Conservation (phyloP, 2,329 filamentous ascomycete genomes). For the Scleromitrula shiraiana region DNA sequence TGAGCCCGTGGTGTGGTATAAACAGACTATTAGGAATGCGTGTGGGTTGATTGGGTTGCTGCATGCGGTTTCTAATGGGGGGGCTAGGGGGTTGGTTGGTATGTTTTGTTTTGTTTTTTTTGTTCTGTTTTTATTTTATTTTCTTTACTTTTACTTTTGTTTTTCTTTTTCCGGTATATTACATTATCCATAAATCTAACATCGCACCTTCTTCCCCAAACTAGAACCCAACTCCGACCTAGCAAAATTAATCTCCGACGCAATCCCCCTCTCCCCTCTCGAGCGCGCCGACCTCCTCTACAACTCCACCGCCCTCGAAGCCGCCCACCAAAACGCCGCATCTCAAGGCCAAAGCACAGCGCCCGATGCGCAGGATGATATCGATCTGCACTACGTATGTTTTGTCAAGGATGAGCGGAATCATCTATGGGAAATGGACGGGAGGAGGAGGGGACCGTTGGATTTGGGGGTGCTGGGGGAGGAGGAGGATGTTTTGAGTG, state of each 20-base stretch:
- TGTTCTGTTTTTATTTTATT: neutral
- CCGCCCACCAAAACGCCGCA: constrained; percentile 75
- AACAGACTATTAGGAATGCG: constrained; percentile 89
- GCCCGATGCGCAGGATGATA: constrained; percentile 64
- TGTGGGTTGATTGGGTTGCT: constrained; percentile 87
- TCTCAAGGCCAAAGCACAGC: constrained; percentile 70
- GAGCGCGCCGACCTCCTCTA: constrained; percentile 72
- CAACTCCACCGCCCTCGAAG: constrained; percentile 65
- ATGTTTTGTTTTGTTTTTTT: constrained; percentile 46
- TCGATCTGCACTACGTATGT: constrained; percentile 92
- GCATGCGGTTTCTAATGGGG: constrained; percentile 76
- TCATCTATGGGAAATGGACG: constrained; percentile 65
- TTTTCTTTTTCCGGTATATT: neutral
- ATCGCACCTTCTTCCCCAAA: neutral
- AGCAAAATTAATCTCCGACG: constrained; percentile 33
- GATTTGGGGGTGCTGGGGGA: constrained; percentile 36
- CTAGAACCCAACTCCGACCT: neutral
- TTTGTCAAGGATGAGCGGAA: constrained; percentile 70
- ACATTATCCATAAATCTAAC: constrained; percentile 52
- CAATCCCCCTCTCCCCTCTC: constrained; percentile 59
- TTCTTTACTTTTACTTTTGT: constrained; percentile 34
- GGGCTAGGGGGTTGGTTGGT: constrained; percentile 74
- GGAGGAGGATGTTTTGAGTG: constrained; percentile 66
- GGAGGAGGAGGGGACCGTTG: constrained; percentile 55
- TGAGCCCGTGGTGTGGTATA: constrained; percentile 88